Conservation (phyloP, 441 rosid genomes). For the Eruca vesicaria region DNA sequence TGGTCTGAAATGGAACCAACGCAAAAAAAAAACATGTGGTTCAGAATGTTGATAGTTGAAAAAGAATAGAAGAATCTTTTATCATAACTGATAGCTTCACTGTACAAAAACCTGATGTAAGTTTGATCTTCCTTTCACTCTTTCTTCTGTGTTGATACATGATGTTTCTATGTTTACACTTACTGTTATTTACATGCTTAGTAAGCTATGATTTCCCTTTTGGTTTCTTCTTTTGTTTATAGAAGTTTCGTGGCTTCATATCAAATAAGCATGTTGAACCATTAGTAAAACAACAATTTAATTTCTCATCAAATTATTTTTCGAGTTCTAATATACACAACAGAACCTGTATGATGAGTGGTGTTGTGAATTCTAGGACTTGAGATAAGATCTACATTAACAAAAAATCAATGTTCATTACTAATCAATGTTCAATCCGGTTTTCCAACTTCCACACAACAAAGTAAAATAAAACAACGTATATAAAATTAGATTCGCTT, state of each 20-base stretch:
- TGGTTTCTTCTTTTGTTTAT: background rate
- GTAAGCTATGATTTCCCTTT: conserved; percentile 12
- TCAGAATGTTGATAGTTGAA: conserved; percentile 27
- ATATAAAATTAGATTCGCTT: too few species aligned
- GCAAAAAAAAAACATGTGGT: conserved; percentile 44
- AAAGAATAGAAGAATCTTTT: background rate
- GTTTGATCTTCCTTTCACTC: conserved; percentile 10
- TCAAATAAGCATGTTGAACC: background rate
- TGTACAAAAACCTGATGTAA: conserved; percentile 37
- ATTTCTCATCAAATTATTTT: background rate
- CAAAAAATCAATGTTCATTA: too few species aligned
- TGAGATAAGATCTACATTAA: too few species aligned
- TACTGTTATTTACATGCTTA: conserved; percentile 14
- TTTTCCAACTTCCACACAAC: too few species aligned
- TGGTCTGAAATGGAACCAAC: background rate
- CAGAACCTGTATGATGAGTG: too few species aligned
- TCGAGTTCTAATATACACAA: too few species aligned
- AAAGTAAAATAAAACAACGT: too few species aligned
- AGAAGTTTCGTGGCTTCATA: background rate
- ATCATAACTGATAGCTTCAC: conserved; percentile 28
- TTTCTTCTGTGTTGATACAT: conserved; percentile 20
- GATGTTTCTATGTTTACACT: conserved; percentile 25
- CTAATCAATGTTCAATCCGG: too few species aligned
- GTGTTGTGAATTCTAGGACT: too few species aligned
- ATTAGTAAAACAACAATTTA: background rate